These are phyloP conservation scores for Phytophthora palmivora DNA, from an alignment of 352 stramenopile species.

Conservation along the genomic window DNA sequence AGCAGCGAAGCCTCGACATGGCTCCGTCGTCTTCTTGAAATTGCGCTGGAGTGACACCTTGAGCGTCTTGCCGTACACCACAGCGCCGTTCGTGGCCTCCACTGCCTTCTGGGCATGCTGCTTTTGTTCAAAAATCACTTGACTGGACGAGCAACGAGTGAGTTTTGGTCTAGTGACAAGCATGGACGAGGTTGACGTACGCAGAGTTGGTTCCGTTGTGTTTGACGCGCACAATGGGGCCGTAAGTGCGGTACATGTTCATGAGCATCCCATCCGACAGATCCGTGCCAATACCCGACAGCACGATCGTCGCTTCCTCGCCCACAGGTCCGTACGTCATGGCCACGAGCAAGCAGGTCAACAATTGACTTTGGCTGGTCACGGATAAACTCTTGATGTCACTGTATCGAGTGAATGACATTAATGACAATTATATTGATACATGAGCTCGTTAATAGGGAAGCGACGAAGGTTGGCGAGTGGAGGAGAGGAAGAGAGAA, in stretches of 20 bases:
- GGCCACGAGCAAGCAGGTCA: not conserved
- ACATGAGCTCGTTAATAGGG: not conserved
- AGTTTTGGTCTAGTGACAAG: not conserved
- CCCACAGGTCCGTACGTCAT: slow-evolving; percentile 15
- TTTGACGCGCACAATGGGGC: slow-evolving; percentile 58
- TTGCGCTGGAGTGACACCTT: slow-evolving; percentile 45
- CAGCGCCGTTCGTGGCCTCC: slow-evolving; percentile 54
- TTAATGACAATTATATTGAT: slow-evolving; percentile 1
- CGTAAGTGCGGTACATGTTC: slow-evolving; percentile 69
- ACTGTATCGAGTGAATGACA: slow-evolving; percentile 14
- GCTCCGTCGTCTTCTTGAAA: slow-evolving; percentile 48
- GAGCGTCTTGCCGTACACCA: slow-evolving; percentile 65
- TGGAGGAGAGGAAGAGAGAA: slow-evolving; percentile 5
- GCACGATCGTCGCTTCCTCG: slow-evolving; percentile 42
- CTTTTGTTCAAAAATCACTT: slow-evolving; percentile 47
- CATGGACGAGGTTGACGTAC: slow-evolving; percentile 44
- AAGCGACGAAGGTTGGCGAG: slow-evolving; percentile 15
- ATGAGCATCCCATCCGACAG: slow-evolving; percentile 50
- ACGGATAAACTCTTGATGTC: slow-evolving; percentile 11
- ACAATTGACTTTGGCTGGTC: slow-evolving; percentile 38
- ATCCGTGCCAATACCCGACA: slow-evolving; percentile 56
- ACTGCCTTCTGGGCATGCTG: slow-evolving; percentile 45
- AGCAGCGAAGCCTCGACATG: slow-evolving; percentile 63
- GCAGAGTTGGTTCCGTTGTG: slow-evolving; percentile 57
- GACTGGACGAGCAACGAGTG: slow-evolving; percentile 26